phyloP scores from a whole-genome alignment of 352 stramenopile species.

The Ophiocytium majus region DNA sequence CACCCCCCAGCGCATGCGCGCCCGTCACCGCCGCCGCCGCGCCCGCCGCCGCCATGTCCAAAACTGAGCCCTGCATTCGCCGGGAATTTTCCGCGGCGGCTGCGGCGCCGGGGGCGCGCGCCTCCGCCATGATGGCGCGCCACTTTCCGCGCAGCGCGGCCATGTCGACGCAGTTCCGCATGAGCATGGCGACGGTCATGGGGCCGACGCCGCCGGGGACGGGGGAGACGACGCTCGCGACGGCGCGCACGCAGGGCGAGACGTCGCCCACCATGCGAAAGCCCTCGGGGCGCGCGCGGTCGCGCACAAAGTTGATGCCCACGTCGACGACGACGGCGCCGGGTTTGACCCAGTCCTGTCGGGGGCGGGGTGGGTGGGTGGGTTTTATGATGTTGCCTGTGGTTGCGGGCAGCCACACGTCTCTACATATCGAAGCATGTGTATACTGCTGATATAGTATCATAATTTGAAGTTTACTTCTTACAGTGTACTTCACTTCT shows the following conservation, averaged over 20 bases:
- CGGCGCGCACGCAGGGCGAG: slow-evolving; percentile 74
- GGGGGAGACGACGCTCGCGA: slow-evolving; percentile 88
- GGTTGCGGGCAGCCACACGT: too few relatives aligned
- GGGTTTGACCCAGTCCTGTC: slow-evolving; percentile 87
- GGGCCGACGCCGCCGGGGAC: slow-evolving; percentile 96
- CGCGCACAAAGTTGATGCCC: slow-evolving; percentile 94
- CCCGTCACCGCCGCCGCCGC: background rate
- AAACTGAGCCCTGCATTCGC: slow-evolving; percentile 37
- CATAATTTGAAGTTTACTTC: too few relatives aligned
- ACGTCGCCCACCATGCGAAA: slow-evolving; percentile 97
- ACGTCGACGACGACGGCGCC: slow-evolving; percentile 97
- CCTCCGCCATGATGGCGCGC: slow-evolving; percentile 31
- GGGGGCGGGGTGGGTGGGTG: background rate
- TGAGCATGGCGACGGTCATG: slow-evolving; percentile 95
- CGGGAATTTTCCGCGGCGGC: slow-evolving; percentile 43
- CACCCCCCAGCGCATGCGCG: background rate
- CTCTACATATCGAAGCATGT: too few relatives aligned
- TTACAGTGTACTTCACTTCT: too few relatives aligned
- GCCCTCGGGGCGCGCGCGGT: slow-evolving; percentile 67
- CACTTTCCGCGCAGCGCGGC: slow-evolving; percentile 43
- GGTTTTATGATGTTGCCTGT: too few relatives aligned
- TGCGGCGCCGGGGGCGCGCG: slow-evolving; percentile 19
- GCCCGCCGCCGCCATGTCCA: slow-evolving; percentile 24
- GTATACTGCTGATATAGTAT: too few relatives aligned
- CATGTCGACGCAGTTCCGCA: slow-evolving; percentile 71